Evolutionary conservation across 2,329 filamentous ascomycete genomes (phyloP), one percentile per base, ranked within the genome.

Genomic region (Blastomyces emzantsi): DNA sequence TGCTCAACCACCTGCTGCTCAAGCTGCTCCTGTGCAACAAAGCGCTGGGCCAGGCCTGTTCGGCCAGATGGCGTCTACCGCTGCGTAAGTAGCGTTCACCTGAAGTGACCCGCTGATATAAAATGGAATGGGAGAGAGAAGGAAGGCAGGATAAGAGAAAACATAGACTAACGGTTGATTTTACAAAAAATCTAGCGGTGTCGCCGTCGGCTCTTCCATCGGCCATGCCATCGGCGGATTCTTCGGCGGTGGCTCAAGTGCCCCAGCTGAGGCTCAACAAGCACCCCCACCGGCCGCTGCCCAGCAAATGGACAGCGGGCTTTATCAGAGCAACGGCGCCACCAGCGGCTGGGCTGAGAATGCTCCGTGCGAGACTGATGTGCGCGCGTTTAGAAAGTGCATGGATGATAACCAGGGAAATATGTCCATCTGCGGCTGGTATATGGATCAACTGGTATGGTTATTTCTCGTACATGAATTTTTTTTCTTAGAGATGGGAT

Each of bases 361-460:
- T 78, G 73, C 83, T 79, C 89, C 89, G 76, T 99, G 94, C 80
- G 86, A 86, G 67, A 85, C 82, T 62, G 91, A 94, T 70, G 87
- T 92, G 62, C 86, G 87, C 78, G 86, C 85, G 79, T 97, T 99
- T 83, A 92, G 91, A 73, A 89, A 88, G 81, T 99, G 94, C 84
- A 89, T 99, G 88, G 92, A 97, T 77, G 90, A 97, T 74, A 89
- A 99, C 78, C 82, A 87, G 75, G 94, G 94, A 70, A 92, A 94
- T 80, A 87, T 99, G 88, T 88, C 89, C 75, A 95, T 97, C 75
- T 99, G 94, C 81, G 89, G 90, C 70, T 99, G 93, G 92, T 99
- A 99, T 78, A 81, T 99, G 72, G 94, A 99, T 77, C 93, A 99
- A 85, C 83, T 99, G 78, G 79, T 81, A 77, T 62, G 75, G 73